Base-by-base conservation (phyloP, 495 filamentous ascomycete species). In the Tuber calosporum region DNA sequence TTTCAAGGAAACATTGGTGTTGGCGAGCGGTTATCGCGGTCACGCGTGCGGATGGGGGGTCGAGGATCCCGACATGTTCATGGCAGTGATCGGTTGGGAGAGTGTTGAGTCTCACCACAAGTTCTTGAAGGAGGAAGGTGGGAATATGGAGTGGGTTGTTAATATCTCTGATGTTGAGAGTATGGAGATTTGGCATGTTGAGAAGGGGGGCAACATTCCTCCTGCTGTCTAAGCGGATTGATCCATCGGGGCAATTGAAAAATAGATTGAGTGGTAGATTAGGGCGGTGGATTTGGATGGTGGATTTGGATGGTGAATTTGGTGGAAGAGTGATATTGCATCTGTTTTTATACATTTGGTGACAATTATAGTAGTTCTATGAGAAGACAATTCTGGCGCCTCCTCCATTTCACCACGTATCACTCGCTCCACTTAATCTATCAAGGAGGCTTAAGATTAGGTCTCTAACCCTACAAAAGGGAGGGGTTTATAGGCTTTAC, bases 61-160 rank as follows among this genome's bases (percentile, higher is more conserved):
- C 9, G 79, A 80, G 42, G 70, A 80, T 43, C 74, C 79, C 15
- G 72, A 76, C 0, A 70, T 68, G 22, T 72, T 70, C 41, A 68
- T 73, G 37, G 7, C 71, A 26, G 71, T 43, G 5, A 77, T 80
- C 39, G 78, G 78, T 6, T 80, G 79, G 79, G 79, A 80, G 15
- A 70, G 43, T 15, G 70, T 71, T 45, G 74, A 80, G 67, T 78
- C 78, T 22, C 79, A 80, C 77, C 37, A 36, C 3, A 48, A 62
- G 26, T 80, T 72, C 69, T 70, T n/a, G 22, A 67, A 69, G 30
- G 53, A 68, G 11, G 69, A 72, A 17, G 69, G 13, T 38, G 77
- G 76, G 68, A 69, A 26, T 53, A 69, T 53, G 68, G 34, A 69
- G 30, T 69, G 68, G 68, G 38, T 69, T 62, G 53, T 62, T 62